Percentiles rank a stretch among this genome's conserved stretches.
phyloP scores from a whole-genome alignment of 768 basidiomycete genomes.

The Leccinum rimulosum region DNA sequence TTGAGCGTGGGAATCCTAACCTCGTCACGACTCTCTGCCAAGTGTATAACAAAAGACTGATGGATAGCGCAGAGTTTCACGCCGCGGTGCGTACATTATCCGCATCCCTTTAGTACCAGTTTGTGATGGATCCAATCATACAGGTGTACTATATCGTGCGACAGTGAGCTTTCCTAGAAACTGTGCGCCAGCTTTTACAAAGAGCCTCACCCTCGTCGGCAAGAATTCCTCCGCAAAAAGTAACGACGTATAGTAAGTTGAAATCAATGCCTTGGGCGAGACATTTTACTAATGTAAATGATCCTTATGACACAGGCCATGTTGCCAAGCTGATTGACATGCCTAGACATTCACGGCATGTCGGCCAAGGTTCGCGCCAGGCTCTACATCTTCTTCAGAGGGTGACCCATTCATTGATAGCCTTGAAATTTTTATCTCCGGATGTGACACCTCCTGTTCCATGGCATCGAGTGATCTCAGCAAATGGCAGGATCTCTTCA shows the following conservation, averaged over 20 bases:
- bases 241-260: slow-evolving; percentile 70
- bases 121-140: not conserved
- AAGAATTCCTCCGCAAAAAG: slow-evolving; percentile 59
- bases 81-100: slow-evolving; percentile 42
- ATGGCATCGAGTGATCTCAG: slow-evolving; percentile 76
- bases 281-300: not conserved
- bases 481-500: slow-evolving; percentile 74
- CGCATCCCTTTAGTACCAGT: not conserved
- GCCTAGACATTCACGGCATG: slow-evolving; percentile 76
- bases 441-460: slow-evolving; percentile 65
- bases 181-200: not conserved
- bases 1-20: too few species aligned
- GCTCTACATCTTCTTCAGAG: not conserved
- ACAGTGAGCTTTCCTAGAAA: slow-evolving; percentile 26
- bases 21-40: too few species aligned
- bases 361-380: slow-evolving; percentile 67
- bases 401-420: slow-evolving; percentile 35
- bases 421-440: slow-evolving; percentile 72
- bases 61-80: slow-evolving; percentile 65
- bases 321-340: slow-evolving; percentile 78
- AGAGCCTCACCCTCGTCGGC: slow-evolving; percentile 1
- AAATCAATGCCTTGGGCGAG: slow-evolving; percentile 1
- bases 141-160: slow-evolving; percentile 76
- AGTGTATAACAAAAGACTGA: slow-evolving; percentile 13
- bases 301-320: slow-evolving; percentile 48